Base-by-base conservation (phyloP, 208 protist genomes). In the Trypanosoma caninum region DNA sequence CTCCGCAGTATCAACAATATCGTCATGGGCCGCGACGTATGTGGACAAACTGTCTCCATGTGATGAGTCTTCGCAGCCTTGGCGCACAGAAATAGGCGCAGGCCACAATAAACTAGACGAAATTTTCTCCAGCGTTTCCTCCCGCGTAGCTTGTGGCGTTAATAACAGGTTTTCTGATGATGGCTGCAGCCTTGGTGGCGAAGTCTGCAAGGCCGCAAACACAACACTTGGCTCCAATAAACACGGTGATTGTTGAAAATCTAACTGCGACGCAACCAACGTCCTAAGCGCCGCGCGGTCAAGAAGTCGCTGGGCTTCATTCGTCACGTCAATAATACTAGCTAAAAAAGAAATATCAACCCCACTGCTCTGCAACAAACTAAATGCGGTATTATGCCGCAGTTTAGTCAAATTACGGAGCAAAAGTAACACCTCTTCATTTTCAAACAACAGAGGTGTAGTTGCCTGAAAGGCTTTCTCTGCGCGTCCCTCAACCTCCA, bases 261-360 rank as follows among this genome's bases (percentile, higher is more conserved):
- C n/a, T n/a, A n/a, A n/a, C n/a, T n/a, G n/a, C n/a, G n/a, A n/a
- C n/a, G n/a, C n/a, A n/a, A n/a, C n/a, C n/a, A n/a, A 25, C 31
- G 37, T 47, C 10, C 18, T 28, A 48, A 18, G 18, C 38, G 27
- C 54, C 30, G 38, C 45, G 16, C 64, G 37, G n/a, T 81, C 82
- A 5, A 81, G 45, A 16, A 68, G 37, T 8, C 59, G 70, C 59
- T 89, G 69, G 11, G 72, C 74, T 6, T 65, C 57, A 2, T 66
- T 65, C 13, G 67, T 38, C 5, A 77, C 41, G 30, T 85, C 76
- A 1, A 72, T 52, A 27, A 86, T 79, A 52, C 78, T 70, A 51
- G 71, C 71, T 0, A 65, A 65, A 48, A 89, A 86, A 16, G 71
- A 59, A 2, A 71, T 55, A 47, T 71, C 69, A 20, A 73, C 33